Evolutionary conservation across 2,329 filamentous ascomycete genomes (phyloP), one percentile per base, ranked within the genome.

Genomic region (Fusarium pseudocircinatum): DNA sequence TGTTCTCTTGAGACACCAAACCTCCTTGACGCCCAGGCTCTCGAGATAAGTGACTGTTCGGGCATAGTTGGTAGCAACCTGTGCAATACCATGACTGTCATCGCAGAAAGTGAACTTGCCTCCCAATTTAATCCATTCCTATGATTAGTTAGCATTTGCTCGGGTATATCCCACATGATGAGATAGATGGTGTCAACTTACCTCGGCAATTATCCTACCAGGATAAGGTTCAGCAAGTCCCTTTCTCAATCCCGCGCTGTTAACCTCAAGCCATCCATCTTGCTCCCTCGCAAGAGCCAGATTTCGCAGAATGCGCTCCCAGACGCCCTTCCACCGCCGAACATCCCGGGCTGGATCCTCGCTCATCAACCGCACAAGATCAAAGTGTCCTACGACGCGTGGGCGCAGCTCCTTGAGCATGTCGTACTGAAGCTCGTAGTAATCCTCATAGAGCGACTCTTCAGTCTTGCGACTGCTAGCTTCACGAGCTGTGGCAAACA

Each of bases 171-270:
- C 34, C 52, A 59, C 52, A 54, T 34, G 18, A 61, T 39, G 24
- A 30, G 28, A 32, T 43, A 26, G n/a, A 32, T 43, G 6, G 15
- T 22, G 15, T 44, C 22, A 63, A 83, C 85, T 81, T 76, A 93
- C 92, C 87, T 94, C 87, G 76, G 94, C 94, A 78, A 99, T 92
- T 76, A 90, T 87, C 60, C 89, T 87, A 70, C 91, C 91, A 1
- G 96, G 96, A 85, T 99, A 99, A 50, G 96, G 94, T 85, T 98
- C 95, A 26, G 85, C 88, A 82, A 98, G 89, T 10, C 96, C 96
- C 85, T 99, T 99, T 73, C 96, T 88, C 82, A 98, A 81, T 26
- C 91, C 95, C 43, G 93, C 92, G 56, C 93, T 95, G 82, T 99
- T 99, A 78, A 97, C 88, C 87, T 99, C 96, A 68, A 99, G 80